Evolutionary conservation across 305 asterid species (phyloP), one percentile per base, ranked within the genome.

Genomic region (Striga hermonthica): DNA sequence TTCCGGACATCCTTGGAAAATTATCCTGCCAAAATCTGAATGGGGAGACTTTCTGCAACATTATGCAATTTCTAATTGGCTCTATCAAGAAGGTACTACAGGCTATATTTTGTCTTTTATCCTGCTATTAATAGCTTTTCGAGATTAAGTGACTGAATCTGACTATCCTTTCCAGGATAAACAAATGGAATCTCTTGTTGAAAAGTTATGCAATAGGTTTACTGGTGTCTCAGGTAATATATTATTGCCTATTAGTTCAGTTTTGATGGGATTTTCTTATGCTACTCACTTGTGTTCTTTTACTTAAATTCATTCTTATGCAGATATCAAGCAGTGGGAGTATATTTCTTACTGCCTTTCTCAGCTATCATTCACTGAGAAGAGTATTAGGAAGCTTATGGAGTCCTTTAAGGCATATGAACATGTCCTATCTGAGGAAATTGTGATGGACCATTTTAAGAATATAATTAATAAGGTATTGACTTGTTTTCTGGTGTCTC

Each of bases 111-210:
- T 6, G 37, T 49, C 67, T 57, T 68, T 22, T 45, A 14, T 8
- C 39, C 37, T 52, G 67, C 47, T 28, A 60, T 39, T 56, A n/a
- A n/a, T n/a, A 49, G 9, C 28, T 43, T 77, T 16, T 70, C 36
- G 31, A 66, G 75, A 47, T 47, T 69, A 40, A 44, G 28, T 58
- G 50, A 49, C 59, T 62, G 62, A 75, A 54, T 59, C 31, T 53
- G 28, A 36, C 67, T 35, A 65, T 35, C 60, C 70, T 68, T 74
- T 74, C 31, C 78, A 92, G 98, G 97, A 92, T 77, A 92, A 87
- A 76, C 98, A 92, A 88, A 88, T 92, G 96, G 98, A 92, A 78
- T 73, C 96, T 60, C 96, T 92, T 67, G 98, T 92, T 13, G 98
- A 92, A 69, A 92, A 92, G 77, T 87, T 92, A 66, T 87, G 91